Percentiles rank a stretch among this genome's conserved stretches.
Conservation (phyloP, 768 basidiomycete genomes). For the Kwoniella sp. region DNA sequence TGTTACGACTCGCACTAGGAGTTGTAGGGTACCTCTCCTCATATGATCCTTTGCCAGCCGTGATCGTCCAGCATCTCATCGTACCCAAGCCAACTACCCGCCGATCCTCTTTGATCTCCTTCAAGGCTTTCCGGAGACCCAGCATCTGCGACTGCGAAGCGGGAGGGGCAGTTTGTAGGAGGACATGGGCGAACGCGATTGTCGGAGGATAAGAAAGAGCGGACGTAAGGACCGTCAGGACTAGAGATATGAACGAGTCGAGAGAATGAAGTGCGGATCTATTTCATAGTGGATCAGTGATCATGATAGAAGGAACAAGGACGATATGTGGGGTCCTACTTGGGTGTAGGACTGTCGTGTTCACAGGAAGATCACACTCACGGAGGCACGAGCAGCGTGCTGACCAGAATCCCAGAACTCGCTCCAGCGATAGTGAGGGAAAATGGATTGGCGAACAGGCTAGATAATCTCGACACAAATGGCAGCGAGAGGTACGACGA, state of each 20-base stretch:
- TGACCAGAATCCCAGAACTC: constrained; percentile 62
- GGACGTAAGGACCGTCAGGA: constrained; percentile 77
- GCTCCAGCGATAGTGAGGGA: constrained; percentile 67
- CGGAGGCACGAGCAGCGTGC: constrained; percentile 64
- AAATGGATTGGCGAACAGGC: constrained; percentile 74
- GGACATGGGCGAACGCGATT: constrained; percentile 75
- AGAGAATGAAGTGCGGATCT: constrained; percentile 58
- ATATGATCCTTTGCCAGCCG: constrained; percentile 23
- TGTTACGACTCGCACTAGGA: constrained; percentile 5
- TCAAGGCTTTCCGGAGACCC: constrained; percentile 74
- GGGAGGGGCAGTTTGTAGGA: constrained; percentile 83
- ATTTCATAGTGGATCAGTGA: neutral
- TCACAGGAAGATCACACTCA: constrained; percentile 56
- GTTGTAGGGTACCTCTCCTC: constrained; percentile 12
- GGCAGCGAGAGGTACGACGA: constrained; percentile 23
- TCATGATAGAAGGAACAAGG: no score
- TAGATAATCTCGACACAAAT: constrained; percentile 21
- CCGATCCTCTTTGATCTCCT: constrained; percentile 64
- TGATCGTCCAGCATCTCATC: constrained; percentile 33
- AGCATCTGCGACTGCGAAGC: constrained; percentile 68
- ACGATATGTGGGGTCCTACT: no score
- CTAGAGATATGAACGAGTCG: constrained; percentile 81
- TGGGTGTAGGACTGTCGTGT: no score
- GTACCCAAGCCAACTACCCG: constrained; percentile 46
- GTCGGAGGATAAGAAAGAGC: constrained; percentile 82